Evolutionary conservation across 345 rosid species (phyloP), one percentile per base, ranked within the genome.

Genomic region (Pistacia vera): DNA sequence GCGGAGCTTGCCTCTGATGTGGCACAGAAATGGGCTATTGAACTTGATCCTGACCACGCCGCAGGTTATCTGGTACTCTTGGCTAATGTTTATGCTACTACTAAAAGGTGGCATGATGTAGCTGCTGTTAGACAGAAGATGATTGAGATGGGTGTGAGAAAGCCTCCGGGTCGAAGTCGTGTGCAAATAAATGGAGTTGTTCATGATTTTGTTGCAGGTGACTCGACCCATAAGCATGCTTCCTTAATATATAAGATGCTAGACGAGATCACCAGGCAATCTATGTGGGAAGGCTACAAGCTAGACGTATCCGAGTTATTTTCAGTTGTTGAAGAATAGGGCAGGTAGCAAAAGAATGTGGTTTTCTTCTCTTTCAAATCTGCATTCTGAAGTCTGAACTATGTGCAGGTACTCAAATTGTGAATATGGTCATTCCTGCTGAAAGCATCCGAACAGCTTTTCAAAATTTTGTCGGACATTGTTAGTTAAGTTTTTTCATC

Each of bases 101-200:
- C 87, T 18, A 65, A 81, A 71, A 78, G 82, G 76, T 89, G 90
- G 90, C 66, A 44, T 58, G 88, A 85, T 66, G 87, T 75, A 74
- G 86, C 85, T 22, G 60, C 72, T 35, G 57, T 79, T 60, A 80
- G 86, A 70, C 77, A 35, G 59, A 80, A 76, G 74, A 75, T 86
- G 76, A 75, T 78, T 13, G 71, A 80, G 62, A 73, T 74, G 68
- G 89, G 80, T 2, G 71, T 62, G 44, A 73, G 55, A 35, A 84
- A 84, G 80, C 82, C 86, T 8, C 78, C 79, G 1, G 86, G 83
- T 28, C 81, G 66, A 55, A 84, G 84, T 52, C 80, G 81, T 83
- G 77, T 86, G 51, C 86, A 82, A 64, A 72, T 79, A 55, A 49
- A 82, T 58, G 86, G 82, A 54, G 80, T 52, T 56, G 16, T 78